Percentiles rank a stretch among this genome's conserved stretches.
Conservation (phyloP, 116 monocot genomes). For the Trichopus zeylanicus region DNA sequence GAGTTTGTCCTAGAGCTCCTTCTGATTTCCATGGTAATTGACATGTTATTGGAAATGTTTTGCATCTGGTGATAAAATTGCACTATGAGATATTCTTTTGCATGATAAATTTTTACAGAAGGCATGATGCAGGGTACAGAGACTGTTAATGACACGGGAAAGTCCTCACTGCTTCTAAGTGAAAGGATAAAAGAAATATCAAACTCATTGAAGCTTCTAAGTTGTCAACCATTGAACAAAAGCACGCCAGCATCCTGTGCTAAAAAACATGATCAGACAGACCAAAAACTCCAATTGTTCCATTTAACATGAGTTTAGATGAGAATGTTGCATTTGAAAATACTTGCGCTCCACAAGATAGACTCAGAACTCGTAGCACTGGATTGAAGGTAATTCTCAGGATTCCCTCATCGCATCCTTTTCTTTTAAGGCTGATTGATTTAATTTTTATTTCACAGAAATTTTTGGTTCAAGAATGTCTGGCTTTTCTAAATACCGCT, state of each 20-base stretch:
- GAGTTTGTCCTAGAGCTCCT: neutral
- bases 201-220: constrained; percentile 37
- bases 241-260: constrained; percentile 14
- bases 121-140: neutral
- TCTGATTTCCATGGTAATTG: neutral
- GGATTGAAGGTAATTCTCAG: constrained; percentile 37
- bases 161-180: constrained; percentile 32
- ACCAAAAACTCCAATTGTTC: constrained; percentile 47
- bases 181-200: constrained; percentile 42
- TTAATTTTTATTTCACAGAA: constrained; percentile 35
- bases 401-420: neutral
- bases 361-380: constrained; percentile 26
- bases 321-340: constrained; percentile 4
- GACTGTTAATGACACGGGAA: neutral
- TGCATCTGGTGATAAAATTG: no score
- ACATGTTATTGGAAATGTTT: no score
- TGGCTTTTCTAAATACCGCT: constrained; percentile 40
- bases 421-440: neutral
- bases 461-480: constrained; percentile 33
- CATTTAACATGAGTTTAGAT: constrained; percentile 10
- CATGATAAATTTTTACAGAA: constrained; percentile 13
- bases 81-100: neutral
- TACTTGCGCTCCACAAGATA: constrained; percentile 24
- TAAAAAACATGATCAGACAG: constrained; percentile 5
- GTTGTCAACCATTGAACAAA: constrained; percentile 15